Conservation (phyloP, 2,329 filamentous ascomycete species). For the Albifimbria verrucaria region DNA sequence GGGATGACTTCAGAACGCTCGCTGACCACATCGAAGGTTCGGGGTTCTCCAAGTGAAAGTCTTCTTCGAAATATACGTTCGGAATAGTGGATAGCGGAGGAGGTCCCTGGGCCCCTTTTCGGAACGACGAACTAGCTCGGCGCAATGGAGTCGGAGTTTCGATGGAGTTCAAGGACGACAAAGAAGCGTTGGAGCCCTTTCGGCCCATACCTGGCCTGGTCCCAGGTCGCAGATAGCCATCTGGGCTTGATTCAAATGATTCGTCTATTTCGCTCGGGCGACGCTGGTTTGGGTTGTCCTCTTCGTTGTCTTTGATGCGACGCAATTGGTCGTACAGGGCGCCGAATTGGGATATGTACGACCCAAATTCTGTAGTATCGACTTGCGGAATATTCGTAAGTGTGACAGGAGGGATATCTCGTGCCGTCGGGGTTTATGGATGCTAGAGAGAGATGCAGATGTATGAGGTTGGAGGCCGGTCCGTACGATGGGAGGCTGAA, state of each 20-base stretch:
- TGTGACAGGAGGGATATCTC: constrained; percentile 90
- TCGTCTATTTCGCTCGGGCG: constrained; percentile 42
- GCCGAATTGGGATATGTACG: constrained; percentile 83
- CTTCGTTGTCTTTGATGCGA: constrained; percentile 73
- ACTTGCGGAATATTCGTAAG: constrained; percentile 84
- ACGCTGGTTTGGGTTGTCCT: constrained; percentile 50
- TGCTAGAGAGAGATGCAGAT: constrained; percentile 62
- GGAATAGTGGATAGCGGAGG: constrained; percentile 92
- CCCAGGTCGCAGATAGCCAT: constrained; percentile 46
- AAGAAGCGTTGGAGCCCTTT: constrained; percentile 39
- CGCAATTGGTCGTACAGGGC: constrained; percentile 86
- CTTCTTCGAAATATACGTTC: constrained; percentile 87
- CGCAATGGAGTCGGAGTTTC: constrained; percentile 41
- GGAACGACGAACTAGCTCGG: constrained; percentile 46
- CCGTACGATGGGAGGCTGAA: constrained; percentile 85
- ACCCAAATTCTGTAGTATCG: constrained; percentile 73
- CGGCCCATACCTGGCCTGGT: constrained; percentile 21
- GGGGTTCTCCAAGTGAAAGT: constrained; percentile 95
- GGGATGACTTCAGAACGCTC: constrained; percentile 91
- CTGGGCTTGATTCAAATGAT: constrained; percentile 31
- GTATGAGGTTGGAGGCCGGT: constrained; percentile 83
- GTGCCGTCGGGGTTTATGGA: constrained; percentile 78
- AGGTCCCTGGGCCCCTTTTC: constrained; percentile 65
- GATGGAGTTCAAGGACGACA: constrained; percentile 47
- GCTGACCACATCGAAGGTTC: constrained; percentile 94